Percentiles rank a stretch among this genome's conserved stretches.
phyloP scores from a whole-genome alignment of 2,329 filamentous ascomycete species.

The Fusarium keratoplasticum region DNA sequence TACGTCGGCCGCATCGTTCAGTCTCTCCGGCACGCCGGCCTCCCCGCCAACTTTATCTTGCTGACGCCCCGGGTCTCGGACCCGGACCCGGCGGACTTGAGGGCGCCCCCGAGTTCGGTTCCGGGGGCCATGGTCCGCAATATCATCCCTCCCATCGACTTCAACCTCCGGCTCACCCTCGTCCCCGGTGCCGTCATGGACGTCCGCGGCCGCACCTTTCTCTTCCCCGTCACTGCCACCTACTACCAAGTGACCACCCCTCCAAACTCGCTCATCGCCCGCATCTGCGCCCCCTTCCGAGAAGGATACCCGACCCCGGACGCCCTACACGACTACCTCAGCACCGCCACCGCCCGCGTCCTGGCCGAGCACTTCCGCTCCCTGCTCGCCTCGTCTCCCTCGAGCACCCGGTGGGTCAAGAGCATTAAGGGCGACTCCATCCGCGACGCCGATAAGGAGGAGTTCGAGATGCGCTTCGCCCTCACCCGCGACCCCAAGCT shows the following conservation, averaged over 20 bases:
- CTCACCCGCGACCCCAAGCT: constrained; percentile 41
- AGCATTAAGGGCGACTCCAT: constrained; percentile 50
- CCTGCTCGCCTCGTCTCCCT: constrained; percentile 21
- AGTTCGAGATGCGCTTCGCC: constrained; percentile 48
- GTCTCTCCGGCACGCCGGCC: constrained; percentile 59
- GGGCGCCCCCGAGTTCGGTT: constrained; percentile 33
- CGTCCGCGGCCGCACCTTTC: constrained; percentile 58
- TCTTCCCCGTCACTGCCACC: constrained; percentile 58
- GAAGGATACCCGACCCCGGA: constrained; percentile 58
- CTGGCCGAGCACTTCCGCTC: constrained; percentile 52
- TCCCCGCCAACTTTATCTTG: constrained; percentile 58
- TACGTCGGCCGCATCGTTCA: constrained; percentile 58
- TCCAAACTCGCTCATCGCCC: constrained; percentile 50
- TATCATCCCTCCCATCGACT: constrained; percentile 56
- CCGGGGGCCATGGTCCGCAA: constrained; percentile 59
- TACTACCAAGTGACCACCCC: constrained; percentile 58
- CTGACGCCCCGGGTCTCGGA: constrained; percentile 50
- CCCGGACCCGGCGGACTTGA: constrained; percentile 35
- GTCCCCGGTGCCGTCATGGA: constrained; percentile 56
- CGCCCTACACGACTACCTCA: constrained; percentile 60
- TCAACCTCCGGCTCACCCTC: constrained; percentile 58
- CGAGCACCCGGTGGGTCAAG: constrained; percentile 43
- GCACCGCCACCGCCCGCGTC: constrained; percentile 55
- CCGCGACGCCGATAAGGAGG: constrained; percentile 42
- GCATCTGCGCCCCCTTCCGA: constrained; percentile 56